Evolutionary conservation across 176 grass and related monocot species (phyloP).

Genomic region (Aegilops longissima): DNA sequence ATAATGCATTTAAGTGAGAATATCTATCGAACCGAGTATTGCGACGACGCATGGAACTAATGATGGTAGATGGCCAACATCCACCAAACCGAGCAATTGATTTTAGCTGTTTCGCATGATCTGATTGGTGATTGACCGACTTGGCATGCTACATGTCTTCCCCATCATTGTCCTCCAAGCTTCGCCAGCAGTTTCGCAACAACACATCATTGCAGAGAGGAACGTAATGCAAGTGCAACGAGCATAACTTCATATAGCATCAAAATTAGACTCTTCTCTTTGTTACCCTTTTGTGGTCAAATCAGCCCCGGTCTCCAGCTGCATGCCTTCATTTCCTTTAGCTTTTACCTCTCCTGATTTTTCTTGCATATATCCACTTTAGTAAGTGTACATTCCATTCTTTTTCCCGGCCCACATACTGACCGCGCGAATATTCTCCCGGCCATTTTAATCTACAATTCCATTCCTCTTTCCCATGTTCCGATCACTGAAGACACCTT

Average conservation of each 20-base stretch:
- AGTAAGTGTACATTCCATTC: too few species aligned
- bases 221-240: neutral
- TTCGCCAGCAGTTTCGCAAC: neutral
- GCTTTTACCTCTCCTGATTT: too few species aligned
- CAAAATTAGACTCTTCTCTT: neutral
- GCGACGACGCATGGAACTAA: neutral
- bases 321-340: too few species aligned
- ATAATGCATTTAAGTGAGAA: neutral
- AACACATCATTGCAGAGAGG: neutral
- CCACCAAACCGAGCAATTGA: neutral
- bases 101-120: neutral
- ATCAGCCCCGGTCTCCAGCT: too few species aligned
- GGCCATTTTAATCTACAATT: neutral
- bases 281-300: neutral
- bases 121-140: constrained; percentile 11
- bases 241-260: neutral
- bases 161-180: neutral
- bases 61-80: neutral
- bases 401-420: neutral
- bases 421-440: neutral
- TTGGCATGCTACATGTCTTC: constrained; percentile 11
- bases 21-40: neutral
- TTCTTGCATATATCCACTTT: neutral
- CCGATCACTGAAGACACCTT: neutral
- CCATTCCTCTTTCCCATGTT: neutral